phyloP scores from a whole-genome alignment of 495 filamentous ascomycete species.

The Pyronema omphalodes region DNA sequence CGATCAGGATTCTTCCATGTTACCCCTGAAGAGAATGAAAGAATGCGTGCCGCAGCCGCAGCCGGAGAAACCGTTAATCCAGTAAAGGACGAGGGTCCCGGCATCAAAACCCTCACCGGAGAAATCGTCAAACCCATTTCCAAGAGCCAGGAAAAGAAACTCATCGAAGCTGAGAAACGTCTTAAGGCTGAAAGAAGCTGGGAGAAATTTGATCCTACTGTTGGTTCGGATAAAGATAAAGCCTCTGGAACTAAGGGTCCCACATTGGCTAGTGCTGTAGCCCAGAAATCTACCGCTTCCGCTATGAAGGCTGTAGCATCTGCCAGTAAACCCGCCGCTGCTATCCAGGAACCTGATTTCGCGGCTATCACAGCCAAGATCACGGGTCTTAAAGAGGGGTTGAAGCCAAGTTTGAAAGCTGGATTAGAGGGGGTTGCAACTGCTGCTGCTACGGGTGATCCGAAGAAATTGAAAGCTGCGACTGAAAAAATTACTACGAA shows the following conservation, averaged over 20 bases:
- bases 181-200: constrained; percentile 18
- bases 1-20: constrained; percentile 32
- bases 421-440: neutral
- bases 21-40: constrained; percentile 29
- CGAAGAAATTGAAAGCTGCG: neutral
- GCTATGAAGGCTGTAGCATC: neutral
- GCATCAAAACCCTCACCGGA: too few relatives aligned
- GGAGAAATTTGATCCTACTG: neutral
- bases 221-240: neutral
- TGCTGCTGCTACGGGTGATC: neutral
- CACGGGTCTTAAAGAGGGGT: neutral
- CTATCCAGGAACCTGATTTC: neutral
- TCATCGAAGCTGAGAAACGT: constrained; percentile 52
- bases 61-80: too few relatives aligned
- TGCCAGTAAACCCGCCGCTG: too few relatives aligned
- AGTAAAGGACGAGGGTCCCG: too few relatives aligned
- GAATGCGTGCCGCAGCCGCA: neutral
- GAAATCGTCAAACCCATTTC: too few relatives aligned
- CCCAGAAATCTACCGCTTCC: constrained; percentile 18
- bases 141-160: constrained; percentile 39
- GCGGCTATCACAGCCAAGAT: neutral
- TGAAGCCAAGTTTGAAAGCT: neutral
- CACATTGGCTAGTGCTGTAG: neutral
- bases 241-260: too few relatives aligned
- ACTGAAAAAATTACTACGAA: neutral